Percentiles rank a stretch among this genome's conserved stretches.
phyloP scores from a whole-genome alignment of 371 early-diverging fungal genomes.

The Mucor circinelloides region DNA sequence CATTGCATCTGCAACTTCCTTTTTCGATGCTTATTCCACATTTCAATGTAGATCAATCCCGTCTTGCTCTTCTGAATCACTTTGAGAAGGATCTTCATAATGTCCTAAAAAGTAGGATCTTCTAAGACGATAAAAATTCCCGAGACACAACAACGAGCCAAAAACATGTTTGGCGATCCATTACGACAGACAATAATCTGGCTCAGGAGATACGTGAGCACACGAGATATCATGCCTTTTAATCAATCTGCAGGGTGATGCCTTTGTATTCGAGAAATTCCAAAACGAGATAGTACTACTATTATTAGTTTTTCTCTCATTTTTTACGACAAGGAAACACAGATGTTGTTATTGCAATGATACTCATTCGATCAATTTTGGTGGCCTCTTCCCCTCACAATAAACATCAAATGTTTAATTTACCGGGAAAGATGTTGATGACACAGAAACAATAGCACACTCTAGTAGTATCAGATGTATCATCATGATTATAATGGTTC shows the following conservation, averaged over 20 bases:
- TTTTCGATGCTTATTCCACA: not conserved
- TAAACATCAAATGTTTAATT: not conserved
- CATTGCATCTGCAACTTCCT: not conserved
- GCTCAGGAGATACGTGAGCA: not conserved
- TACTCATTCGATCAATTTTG: not conserved
- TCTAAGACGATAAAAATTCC: not conserved
- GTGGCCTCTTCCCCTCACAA: not conserved
- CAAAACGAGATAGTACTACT: not conserved
- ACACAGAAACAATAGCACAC: not conserved
- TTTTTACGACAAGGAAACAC: not conserved
- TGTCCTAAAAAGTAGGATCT: not conserved
- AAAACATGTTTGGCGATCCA: not conserved
- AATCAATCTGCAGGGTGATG: not conserved
- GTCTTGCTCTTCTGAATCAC: not conserved
- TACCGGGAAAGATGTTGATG: not conserved
- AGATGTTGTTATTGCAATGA: not conserved
- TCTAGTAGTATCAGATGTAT: not conserved
- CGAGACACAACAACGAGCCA: not conserved
- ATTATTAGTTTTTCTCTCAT: not conserved
- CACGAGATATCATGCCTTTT: constrained; percentile 3
- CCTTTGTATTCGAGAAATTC: constrained; percentile 2
- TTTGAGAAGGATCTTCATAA: not conserved
- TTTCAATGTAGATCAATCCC: not conserved
- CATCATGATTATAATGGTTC: not conserved
- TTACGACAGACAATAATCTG: not conserved